Percentiles rank a stretch among this genome's conserved stretches.
phyloP scores from a whole-genome alignment of 2,329 filamentous ascomycete species.

The Epichloe baconii region DNA sequence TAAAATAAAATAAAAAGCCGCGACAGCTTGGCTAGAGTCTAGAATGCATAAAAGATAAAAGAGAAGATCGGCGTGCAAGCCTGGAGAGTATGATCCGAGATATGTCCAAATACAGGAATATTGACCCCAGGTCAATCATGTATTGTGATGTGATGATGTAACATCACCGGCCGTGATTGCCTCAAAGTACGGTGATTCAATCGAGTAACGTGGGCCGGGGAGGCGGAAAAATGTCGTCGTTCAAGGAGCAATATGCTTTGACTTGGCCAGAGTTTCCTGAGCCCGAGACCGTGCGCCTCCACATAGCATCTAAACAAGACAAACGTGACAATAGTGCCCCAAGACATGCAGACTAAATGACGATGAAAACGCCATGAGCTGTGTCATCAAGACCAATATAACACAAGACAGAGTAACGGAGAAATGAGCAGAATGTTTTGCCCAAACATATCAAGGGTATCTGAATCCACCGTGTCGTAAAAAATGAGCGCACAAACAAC shows the following conservation, averaged over 20 bases:
- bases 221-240: neutral
- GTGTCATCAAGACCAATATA: neutral
- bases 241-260: neutral
- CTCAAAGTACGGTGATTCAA: neutral
- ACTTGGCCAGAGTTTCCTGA: neutral
- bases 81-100: conserved; percentile 19
- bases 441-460: neutral
- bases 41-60: conserved; percentile 21
- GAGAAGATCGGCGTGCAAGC: conserved; percentile 10
- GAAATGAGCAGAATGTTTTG: neutral
- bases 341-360: neutral
- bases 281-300: neutral
- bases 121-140: conserved; percentile 17
- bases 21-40: conserved; percentile 20
- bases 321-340: neutral
- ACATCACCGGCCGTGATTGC: neutral
- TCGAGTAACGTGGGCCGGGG: neutral
- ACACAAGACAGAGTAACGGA: neutral
- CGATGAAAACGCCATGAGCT: neutral
- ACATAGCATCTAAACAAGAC: neutral
- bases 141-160: conserved; percentile 9
- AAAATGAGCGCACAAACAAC: neutral
- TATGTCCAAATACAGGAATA: conserved; percentile 16
- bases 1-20: conserved; percentile 1
- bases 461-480: neutral